phyloP scores from a whole-genome alignment of 345 rosid species.

The Ceriops decandra region DNA sequence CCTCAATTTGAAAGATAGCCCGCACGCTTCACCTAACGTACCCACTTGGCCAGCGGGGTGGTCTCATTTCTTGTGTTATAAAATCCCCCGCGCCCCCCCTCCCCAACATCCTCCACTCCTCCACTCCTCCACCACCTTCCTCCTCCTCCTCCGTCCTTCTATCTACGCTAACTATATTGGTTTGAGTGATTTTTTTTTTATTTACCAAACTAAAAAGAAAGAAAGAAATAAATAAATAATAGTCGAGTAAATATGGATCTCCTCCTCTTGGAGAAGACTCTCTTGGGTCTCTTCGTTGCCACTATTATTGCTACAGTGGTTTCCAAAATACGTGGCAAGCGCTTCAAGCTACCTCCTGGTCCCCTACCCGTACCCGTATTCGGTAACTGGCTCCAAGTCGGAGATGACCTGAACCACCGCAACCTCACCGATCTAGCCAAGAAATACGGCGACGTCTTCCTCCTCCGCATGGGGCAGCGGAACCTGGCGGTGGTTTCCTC shows the following conservation, averaged over 20 bases:
- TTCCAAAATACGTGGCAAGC: constrained; percentile 82
- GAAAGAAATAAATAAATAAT: neutral
- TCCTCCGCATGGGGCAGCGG: constrained; percentile 84
- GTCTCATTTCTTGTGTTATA: no score
- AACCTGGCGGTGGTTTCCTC: constrained; percentile 92
- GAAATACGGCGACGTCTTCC: constrained; percentile 64
- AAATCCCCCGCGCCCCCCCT: no score
- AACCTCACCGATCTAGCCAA: constrained; percentile 78
- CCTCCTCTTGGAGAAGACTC: constrained; percentile 72
- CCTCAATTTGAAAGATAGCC: no score
- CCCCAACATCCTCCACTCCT: no score
- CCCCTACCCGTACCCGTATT: constrained; percentile 83
- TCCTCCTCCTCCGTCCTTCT: no score
- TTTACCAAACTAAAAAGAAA: no score
- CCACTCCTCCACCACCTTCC: no score
- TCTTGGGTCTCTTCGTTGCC: constrained; percentile 70
- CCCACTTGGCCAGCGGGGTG: no score
- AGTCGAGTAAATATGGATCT: constrained; percentile 56
- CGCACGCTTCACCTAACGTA: no score
- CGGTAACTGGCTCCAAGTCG: constrained; percentile 99
- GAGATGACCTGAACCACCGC: constrained; percentile 94
- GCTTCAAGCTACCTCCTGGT: constrained; percentile 85
- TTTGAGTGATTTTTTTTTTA: no score
- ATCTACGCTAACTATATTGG: no score
- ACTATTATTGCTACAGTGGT: constrained; percentile 53